Percentiles rank a stretch among this genome's conserved stretches.
Conservation (phyloP, 1,284 basidiomycete genomes). For the Ganoderma boninense region DNA sequence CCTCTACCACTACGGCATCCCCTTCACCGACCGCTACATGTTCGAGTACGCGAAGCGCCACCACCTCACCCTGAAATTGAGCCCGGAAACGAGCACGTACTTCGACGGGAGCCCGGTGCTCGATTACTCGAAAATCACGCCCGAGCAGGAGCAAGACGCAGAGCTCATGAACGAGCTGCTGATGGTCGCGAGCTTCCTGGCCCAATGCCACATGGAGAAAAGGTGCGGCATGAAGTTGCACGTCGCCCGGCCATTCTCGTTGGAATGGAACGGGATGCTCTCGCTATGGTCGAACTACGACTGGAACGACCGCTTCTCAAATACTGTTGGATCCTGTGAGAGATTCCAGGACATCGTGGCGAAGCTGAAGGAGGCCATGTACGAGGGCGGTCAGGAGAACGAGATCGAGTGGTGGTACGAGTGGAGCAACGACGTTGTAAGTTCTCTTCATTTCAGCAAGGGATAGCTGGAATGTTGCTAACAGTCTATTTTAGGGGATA, state of each 20-base stretch:
- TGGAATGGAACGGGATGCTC: not conserved
- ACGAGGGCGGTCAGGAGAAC: not conserved
- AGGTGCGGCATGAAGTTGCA: not conserved
- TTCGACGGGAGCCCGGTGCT: not conserved
- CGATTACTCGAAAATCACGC: not conserved
- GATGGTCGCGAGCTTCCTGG: not conserved
- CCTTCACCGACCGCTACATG: not conserved
- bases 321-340: not conserved
- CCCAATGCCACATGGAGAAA: not conserved
- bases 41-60: not conserved
- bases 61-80: not conserved
- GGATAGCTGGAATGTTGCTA: not conserved
- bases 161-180: not conserved
- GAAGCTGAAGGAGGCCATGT: not conserved
- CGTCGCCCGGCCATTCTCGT: not conserved
- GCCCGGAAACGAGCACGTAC: not conserved
- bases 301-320: not conserved
- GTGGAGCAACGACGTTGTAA: not conserved
- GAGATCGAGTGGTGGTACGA: not conserved
- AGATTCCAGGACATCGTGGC: not conserved
- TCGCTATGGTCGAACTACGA: not conserved
- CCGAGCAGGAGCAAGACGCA: not conserved
- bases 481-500: not conserved
- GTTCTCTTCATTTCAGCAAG: not conserved
- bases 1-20: not conserved